Evolutionary conservation across 805 yeast genomes (phyloP).

Genomic region (Metschnikowia colocasiae): DNA sequence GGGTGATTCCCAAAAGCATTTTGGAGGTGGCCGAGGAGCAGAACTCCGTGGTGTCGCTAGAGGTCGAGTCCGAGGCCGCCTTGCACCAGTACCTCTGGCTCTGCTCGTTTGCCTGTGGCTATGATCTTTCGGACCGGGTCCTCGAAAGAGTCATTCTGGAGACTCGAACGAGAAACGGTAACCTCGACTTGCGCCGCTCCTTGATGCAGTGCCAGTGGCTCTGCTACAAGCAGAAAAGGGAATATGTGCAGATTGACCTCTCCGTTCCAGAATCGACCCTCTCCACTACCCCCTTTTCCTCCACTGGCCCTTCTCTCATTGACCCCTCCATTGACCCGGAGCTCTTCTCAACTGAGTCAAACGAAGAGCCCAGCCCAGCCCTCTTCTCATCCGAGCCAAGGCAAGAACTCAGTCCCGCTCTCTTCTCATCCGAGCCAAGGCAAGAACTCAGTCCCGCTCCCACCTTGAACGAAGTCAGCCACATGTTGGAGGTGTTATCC

Average conservation of each 20-base stretch:
- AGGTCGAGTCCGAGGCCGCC: constrained; percentile 16
- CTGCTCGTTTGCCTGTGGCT: constrained; percentile 34
- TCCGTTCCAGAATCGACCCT: no score
- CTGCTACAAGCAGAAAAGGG: constrained; percentile 19
- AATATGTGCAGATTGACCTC: neutral
- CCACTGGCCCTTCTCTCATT: no score
- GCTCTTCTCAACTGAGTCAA: no score
- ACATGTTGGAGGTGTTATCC: constrained; percentile 24
- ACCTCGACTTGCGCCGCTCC: constrained; percentile 46
- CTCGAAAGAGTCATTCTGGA: constrained; percentile 26
- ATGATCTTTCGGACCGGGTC: constrained; percentile 27
- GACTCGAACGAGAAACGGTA: constrained; percentile 15
- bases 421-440: neutral
- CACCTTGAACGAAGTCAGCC: neutral
- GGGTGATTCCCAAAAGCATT: constrained; percentile 46
- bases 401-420: constrained; percentile 1
- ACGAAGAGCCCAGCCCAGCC: constrained; percentile 1
- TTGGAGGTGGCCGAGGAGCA: constrained; percentile 44
- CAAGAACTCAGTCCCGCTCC: neutral
- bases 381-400: no score
- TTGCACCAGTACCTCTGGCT: constrained; percentile 38
- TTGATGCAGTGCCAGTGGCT: constrained; percentile 44
- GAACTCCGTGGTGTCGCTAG: constrained; percentile 35
- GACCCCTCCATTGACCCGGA: neutral
- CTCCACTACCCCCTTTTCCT: no score